A percentile compares a stretch with the other conserved stretches of the same genome.
Conservation (phyloP, 2,329 filamentous ascomycete genomes). For the Monosporascus cannonballus region DNA sequence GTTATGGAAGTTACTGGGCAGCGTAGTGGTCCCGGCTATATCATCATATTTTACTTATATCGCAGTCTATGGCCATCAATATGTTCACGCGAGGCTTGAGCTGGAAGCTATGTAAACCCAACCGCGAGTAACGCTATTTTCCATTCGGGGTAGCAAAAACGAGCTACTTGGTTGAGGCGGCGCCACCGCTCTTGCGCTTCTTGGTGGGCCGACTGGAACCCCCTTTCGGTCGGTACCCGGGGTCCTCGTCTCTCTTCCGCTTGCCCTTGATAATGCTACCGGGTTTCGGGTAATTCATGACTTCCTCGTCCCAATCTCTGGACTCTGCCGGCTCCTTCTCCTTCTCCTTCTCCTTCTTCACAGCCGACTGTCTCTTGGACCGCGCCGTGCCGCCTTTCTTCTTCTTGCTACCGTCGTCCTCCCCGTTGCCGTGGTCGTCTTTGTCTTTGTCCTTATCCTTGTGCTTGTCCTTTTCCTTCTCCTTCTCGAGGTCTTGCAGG, state of each 20-base stretch:
- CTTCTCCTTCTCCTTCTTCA: constrained; percentile 22
- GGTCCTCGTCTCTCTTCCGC: constrained; percentile 52
- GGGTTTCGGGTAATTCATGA: constrained; percentile 27
- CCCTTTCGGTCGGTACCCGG: constrained; percentile 53
- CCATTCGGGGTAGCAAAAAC: neutral
- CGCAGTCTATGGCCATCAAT: too few relatives aligned
- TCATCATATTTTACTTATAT: too few relatives aligned
- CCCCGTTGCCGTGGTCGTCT: constrained; percentile 34
- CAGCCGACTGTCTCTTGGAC: constrained; percentile 31
- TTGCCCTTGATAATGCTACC: constrained; percentile 39
- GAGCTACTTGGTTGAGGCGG: neutral
- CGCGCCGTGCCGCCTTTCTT: constrained; percentile 24
- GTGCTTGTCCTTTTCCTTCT: constrained; percentile 33
- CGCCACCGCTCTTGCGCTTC: constrained; percentile 46
- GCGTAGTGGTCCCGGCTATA: too few relatives aligned
- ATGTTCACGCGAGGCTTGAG: too few relatives aligned
- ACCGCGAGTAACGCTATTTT: neutral
- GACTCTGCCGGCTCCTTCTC: constrained; percentile 27
- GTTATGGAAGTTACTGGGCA: too few relatives aligned
- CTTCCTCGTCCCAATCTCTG: constrained; percentile 35
- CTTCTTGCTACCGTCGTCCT: constrained; percentile 31
- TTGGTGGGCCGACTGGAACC: constrained; percentile 48
- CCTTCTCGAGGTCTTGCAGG: constrained; percentile 64
- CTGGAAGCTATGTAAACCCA: neutral
- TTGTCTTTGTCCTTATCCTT: constrained; percentile 35